These are phyloP conservation scores for Avena insularis DNA, from an alignment of 176 grass and related monocot genomes.

Conservation along the genomic window DNA sequence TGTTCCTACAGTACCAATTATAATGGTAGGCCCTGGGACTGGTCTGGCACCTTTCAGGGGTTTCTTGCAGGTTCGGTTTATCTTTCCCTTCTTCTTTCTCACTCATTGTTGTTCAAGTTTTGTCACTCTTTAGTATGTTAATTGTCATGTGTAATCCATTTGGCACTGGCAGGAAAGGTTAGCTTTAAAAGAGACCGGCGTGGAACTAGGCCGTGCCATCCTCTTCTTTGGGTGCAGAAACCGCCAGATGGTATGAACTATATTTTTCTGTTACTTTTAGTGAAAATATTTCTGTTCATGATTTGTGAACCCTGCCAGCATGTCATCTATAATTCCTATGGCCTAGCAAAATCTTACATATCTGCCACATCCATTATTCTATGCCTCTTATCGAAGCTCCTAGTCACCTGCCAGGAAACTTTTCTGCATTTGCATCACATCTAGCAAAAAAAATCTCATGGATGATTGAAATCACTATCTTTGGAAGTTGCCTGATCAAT, in stretches of 20 bases:
- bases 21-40: conserved; percentile 98
- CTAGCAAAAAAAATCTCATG: conserved; percentile 15
- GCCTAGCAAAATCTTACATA: not conserved
- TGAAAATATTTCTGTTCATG: not conserved
- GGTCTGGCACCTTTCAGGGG: conserved; percentile 97
- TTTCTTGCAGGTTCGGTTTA: conserved; percentile 81
- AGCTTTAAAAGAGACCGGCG: conserved; percentile 64
- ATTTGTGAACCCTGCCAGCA: not conserved
- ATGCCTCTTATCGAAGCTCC: not conserved
- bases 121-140: not conserved
- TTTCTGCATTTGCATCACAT: conserved; percentile 28
- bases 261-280: conserved; percentile 18
- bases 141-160: not conserved
- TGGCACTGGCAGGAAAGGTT: conserved; percentile 73
- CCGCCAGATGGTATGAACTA: conserved; percentile 70
- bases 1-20: conserved; percentile 75
- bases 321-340: conserved; percentile 7
- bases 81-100: not conserved
- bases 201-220: conserved; percentile 69
- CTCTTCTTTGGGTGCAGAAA: conserved; percentile 99
- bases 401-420: not conserved
- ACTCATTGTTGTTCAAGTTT: conserved; percentile 10
- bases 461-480: not conserved
- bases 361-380: not conserved
- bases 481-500: not conserved